These are phyloP conservation scores for Ganoderma boninense DNA, from an alignment of 1,284 basidiomycete genomes.

Conservation along the genomic window DNA sequence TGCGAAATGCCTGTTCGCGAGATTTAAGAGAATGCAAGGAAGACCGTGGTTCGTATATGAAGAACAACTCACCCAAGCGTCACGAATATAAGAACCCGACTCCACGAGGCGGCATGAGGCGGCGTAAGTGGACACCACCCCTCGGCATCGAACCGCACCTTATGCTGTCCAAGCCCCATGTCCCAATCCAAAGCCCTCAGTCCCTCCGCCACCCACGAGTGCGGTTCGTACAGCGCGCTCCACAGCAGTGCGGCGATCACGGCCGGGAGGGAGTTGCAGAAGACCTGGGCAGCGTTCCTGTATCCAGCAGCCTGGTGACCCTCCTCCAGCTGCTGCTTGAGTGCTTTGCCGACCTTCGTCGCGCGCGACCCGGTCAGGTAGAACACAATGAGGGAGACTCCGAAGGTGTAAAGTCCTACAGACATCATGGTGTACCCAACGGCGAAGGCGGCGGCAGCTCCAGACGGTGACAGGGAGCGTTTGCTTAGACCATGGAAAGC, in stretches of 20 bases:
- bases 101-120: constrained; percentile 54
- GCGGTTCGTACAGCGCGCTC: constrained; percentile 64
- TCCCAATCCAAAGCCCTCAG: constrained; percentile 28
- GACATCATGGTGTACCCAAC: constrained; percentile 76
- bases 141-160: constrained; percentile 39
- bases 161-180: constrained; percentile 11
- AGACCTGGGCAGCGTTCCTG: constrained; percentile 80
- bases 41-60: background rate
- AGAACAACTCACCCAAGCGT: constrained; percentile 68
- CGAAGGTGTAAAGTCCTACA: constrained; percentile 71
- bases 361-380: constrained; percentile 86
- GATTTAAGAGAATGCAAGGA: background rate
- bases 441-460: constrained; percentile 79
- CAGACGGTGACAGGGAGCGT: constrained; percentile 71
- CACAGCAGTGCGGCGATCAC: constrained; percentile 71
- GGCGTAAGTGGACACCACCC: constrained; percentile 64
- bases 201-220: constrained; percentile 35
- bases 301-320: constrained; percentile 77
- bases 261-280: constrained; percentile 82
- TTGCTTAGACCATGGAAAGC: constrained; percentile 60
- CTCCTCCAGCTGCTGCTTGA: constrained; percentile 83
- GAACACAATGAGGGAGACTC: constrained; percentile 80
- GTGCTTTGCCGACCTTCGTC: constrained; percentile 81
- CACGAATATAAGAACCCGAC: constrained; percentile 67
- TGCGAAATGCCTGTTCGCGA: constrained; percentile 69